A percentile compares a stretch with the other conserved stretches of the same genome.
Evolutionary conservation across 805 yeast genomes (phyloP).

Genomic region (Saturnispora quitensis): DNA sequence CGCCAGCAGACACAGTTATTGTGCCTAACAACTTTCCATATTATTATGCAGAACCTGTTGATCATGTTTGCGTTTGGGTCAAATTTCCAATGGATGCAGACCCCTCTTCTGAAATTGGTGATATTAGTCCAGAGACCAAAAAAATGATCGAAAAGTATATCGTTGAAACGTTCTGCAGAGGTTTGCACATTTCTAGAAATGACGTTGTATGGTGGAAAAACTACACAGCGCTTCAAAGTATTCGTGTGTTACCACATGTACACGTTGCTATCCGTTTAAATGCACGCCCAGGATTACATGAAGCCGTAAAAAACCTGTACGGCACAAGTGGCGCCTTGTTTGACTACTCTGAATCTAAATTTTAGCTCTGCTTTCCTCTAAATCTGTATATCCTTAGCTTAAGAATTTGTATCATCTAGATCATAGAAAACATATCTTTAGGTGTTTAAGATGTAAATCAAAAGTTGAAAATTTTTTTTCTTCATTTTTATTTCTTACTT

Average conservation of each 20-base stretch:
- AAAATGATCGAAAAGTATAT: constrained; percentile 37
- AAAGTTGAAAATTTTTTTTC: not conserved
- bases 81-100: constrained; percentile 48
- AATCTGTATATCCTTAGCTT: not conserved
- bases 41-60: constrained; percentile 40
- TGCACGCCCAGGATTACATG: constrained; percentile 2
- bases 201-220: constrained; percentile 61
- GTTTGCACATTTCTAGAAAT: constrained; percentile 31
- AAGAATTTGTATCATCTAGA: not conserved
- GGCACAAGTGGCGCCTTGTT: constrained; percentile 11
- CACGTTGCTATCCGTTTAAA: constrained; percentile 48
- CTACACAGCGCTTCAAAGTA: constrained; percentile 62
- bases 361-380: not conserved
- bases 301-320: not conserved
- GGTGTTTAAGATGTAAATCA: not conserved
- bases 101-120: constrained; percentile 40
- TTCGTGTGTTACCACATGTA: constrained; percentile 57
- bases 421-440: not conserved
- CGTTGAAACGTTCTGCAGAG: constrained; percentile 38
- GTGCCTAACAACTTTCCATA: constrained; percentile 60
- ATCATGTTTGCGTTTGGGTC: constrained; percentile 62
- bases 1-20: constrained; percentile 35
- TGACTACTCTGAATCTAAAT: constrained; percentile 7
- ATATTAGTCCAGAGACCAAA: constrained; percentile 36
- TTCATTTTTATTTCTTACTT: not conserved